Evolutionary conservation across 495 filamentous ascomycete species (phyloP).

Genomic region (Amniculicola lignicola): DNA sequence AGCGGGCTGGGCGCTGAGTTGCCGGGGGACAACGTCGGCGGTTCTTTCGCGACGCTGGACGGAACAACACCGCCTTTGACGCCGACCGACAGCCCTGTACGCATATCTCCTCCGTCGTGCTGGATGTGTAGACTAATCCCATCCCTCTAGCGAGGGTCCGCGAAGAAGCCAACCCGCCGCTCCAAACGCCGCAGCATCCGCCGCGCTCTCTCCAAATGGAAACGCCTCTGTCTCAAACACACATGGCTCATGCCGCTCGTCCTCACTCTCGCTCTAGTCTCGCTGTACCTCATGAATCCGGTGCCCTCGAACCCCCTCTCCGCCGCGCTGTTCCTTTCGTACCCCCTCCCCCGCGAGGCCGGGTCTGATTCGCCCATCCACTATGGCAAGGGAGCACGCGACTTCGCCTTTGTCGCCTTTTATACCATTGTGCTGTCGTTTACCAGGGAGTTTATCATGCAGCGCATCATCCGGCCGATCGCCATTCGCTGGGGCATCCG

Average conservation of each 20-base stretch:
- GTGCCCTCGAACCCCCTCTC: slow-evolving; percentile 77
- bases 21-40: slow-evolving; percentile 29
- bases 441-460: slow-evolving; percentile 96
- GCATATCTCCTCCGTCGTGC: background rate
- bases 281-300: slow-evolving; percentile 74
- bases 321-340: slow-evolving; percentile 90
- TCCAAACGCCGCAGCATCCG: slow-evolving; percentile 45
- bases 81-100: slow-evolving; percentile 3
- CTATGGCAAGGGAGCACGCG: slow-evolving; percentile 86
- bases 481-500: slow-evolving; percentile 68
- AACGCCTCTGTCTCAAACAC: slow-evolving; percentile 40
- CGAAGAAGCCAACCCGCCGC: slow-evolving; percentile 34
- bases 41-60: slow-evolving; percentile 27
- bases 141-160: slow-evolving; percentile 8
- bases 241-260: slow-evolving; percentile 67
- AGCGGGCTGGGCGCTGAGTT: slow-evolving; percentile 30
- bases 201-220: slow-evolving; percentile 40
- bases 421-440: slow-evolving; percentile 88
- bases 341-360: slow-evolving; percentile 59
- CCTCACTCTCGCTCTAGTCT: slow-evolving; percentile 60
- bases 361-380: slow-evolving; percentile 53
- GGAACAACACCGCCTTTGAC: slow-evolving; percentile 4
- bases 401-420: slow-evolving; percentile 84
- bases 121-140: background rate
- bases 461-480: slow-evolving; percentile 78